A percentile compares a stretch with the other conserved stretches of the same genome.
Conservation (phyloP, 495 filamentous ascomycete species). For the Aspergillus taichungensis region DNA sequence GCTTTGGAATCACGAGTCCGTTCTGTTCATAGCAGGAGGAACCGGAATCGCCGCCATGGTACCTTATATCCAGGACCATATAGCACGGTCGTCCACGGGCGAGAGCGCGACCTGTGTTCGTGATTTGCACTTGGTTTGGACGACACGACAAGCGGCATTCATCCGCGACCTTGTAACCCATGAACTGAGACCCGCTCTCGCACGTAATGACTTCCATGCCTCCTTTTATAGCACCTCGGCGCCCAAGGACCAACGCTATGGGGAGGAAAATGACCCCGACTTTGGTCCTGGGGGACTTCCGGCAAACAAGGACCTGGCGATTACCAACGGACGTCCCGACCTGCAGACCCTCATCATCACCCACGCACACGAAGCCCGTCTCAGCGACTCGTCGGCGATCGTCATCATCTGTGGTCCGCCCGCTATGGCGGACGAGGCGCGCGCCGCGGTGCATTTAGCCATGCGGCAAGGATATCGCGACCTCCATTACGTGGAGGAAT, state of each 20-base stretch:
- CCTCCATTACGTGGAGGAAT: slow-evolving; percentile 37
- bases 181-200: slow-evolving; percentile 21
- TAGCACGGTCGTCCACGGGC: slow-evolving; percentile 12
- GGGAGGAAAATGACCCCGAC: background rate
- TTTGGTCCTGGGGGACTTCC: background rate
- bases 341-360: slow-evolving; percentile 23
- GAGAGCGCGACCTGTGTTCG: slow-evolving; percentile 9
- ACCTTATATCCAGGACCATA: slow-evolving; percentile 41
- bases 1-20: slow-evolving; percentile 39
- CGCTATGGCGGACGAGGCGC: slow-evolving; percentile 40
- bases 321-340: slow-evolving; percentile 23
- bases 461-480: slow-evolving; percentile 23
- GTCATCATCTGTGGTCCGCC: slow-evolving; percentile 44
- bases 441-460: slow-evolving; percentile 30
- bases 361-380: slow-evolving; percentile 20
- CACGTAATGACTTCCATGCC: slow-evolving; percentile 26
- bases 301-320: slow-evolving; percentile 8
- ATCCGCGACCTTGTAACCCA: slow-evolving; percentile 20
- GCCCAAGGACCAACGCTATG: background rate
- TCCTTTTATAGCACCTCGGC: slow-evolving; percentile 26
- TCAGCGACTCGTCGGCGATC: slow-evolving; percentile 17
- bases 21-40: slow-evolving; percentile 52
- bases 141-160: slow-evolving; percentile 28
- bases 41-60: slow-evolving; percentile 49
- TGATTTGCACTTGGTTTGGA: slow-evolving; percentile 34